These are phyloP conservation scores for Verticillium alfalfae DNA, from an alignment of 2,329 filamentous ascomycete species.

Conservation along the genomic window DNA sequence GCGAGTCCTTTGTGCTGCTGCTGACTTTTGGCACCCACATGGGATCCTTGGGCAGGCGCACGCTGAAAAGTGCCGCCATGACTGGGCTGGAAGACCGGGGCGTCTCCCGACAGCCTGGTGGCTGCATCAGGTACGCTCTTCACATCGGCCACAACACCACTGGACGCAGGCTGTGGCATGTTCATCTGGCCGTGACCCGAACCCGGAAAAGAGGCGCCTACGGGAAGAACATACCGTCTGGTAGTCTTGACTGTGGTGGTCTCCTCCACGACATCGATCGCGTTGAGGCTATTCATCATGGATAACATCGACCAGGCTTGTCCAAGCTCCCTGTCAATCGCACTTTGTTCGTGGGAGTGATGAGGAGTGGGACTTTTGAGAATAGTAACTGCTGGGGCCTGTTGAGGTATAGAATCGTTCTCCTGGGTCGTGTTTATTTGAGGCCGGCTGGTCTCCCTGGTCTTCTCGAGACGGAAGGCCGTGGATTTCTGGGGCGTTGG, in stretches of 20 bases:
- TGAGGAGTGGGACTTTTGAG: neutral
- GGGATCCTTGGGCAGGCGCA: neutral
- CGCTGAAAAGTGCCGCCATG: neutral
- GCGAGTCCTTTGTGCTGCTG: neutral
- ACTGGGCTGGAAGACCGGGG: neutral
- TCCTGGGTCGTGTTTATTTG: neutral
- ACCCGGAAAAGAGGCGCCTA: neutral
- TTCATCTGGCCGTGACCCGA: neutral
- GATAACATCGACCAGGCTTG: neutral
- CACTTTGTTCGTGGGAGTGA: neutral
- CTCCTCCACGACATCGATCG: neutral
- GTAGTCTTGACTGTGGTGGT: neutral
- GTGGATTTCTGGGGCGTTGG: no score
- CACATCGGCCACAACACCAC: neutral
- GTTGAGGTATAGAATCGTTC: neutral
- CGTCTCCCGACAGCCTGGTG: neutral
- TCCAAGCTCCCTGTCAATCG: neutral
- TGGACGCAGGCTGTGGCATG: neutral
- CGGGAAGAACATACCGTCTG: neutral
- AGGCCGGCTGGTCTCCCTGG: neutral
- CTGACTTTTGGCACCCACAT: neutral
- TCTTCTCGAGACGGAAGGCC: no score
- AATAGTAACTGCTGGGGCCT: neutral
- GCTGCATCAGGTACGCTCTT: neutral
- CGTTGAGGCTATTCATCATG: neutral